Evolutionary conservation across 179 eudicot species (phyloP), one percentile per base, ranked within the genome.

Genomic region (Silene noctiflora): DNA sequence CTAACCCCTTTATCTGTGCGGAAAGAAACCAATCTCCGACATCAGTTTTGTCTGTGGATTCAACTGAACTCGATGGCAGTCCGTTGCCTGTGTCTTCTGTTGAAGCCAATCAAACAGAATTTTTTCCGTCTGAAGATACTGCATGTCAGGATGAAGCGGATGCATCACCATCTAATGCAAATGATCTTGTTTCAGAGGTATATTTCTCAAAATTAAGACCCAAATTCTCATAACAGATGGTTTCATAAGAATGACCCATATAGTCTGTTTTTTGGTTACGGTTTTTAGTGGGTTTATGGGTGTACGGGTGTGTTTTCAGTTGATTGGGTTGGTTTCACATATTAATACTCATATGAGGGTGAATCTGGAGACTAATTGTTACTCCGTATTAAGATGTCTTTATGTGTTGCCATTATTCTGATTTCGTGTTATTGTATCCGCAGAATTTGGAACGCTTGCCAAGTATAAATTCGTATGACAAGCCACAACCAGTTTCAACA

Each of bases 1-100:
- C 82, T 4, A 74, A 78, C 61, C 78, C 88, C 21, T 80, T 82
- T n/a, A 33, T 78, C 24, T 74, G 76, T 1, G 91, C 83, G 42
- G 87, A 73, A 79, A 95, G 86, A 42, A 84, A 87, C 60, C 92
- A 81, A 56, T 94, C 97, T 71, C 97, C 99, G 1, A 87, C 90
- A 53, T 93, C 99, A 12, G 93, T 93, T 60, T 75, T 92, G 56
- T 83, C 84, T 13, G 74, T 77, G 39, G 83, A 83, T 74, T 78
- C 83, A 20, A 35, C 77, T 62, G n/a, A 75, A 25, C 76, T 72
- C 1, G 67, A 80, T 51, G 74, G 80, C 39, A 77, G 85, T 65
- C 71, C 71, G 2, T 89, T 90, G 25, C 93, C 90, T 16, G 73
- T 72, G 70, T 87, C 88, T 48, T 86, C 91, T 75, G 81, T 80